Conservation (phyloP, 805 yeast genomes). For the Candida manassasensis region DNA sequence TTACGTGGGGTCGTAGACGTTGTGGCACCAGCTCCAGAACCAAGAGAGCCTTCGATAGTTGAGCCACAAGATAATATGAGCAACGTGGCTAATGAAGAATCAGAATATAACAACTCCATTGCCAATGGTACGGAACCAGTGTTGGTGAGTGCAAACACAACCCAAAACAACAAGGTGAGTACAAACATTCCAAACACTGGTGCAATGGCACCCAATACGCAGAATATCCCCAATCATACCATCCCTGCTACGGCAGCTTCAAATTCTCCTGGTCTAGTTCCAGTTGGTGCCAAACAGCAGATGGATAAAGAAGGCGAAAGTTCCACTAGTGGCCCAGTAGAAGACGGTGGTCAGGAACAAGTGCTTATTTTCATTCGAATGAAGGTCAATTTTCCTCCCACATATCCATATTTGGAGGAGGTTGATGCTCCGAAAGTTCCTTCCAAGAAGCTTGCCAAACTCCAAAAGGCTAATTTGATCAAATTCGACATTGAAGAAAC, state of each 20-base stretch:
- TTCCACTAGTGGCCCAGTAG: conserved; percentile 4
- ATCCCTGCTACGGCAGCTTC: conserved; percentile 2
- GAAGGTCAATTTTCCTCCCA: conserved; percentile 62
- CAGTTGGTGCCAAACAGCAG: neutral
- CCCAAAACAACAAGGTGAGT: neutral
- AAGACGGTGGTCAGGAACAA: conserved; percentile 24
- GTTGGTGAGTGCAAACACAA: conserved; percentile 1
- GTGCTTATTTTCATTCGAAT: conserved; percentile 61
- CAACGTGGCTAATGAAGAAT: neutral
- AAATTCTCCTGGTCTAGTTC: neutral
- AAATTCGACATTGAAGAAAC: conserved; percentile 72
- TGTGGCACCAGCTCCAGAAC: neutral
- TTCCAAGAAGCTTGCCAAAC: conserved; percentile 13
- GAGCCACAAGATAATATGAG: conserved; percentile 1
- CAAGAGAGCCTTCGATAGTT: neutral
- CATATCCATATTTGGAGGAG: conserved; percentile 65
- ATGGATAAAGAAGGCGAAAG: conserved; percentile 7
- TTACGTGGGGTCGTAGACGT: conserved; percentile 50
- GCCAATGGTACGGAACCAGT: conserved; percentile 4
- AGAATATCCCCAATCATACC: conserved; percentile 2
- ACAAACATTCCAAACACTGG: conserved; percentile 3
- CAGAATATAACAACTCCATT: conserved; percentile 3
- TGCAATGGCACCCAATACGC: neutral
- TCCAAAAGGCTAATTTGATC: conserved; percentile 20
- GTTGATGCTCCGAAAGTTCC: conserved; percentile 9